Evolutionary conservation across 495 filamentous ascomycete species (phyloP).

Genomic region (Penicillium turbatum): DNA sequence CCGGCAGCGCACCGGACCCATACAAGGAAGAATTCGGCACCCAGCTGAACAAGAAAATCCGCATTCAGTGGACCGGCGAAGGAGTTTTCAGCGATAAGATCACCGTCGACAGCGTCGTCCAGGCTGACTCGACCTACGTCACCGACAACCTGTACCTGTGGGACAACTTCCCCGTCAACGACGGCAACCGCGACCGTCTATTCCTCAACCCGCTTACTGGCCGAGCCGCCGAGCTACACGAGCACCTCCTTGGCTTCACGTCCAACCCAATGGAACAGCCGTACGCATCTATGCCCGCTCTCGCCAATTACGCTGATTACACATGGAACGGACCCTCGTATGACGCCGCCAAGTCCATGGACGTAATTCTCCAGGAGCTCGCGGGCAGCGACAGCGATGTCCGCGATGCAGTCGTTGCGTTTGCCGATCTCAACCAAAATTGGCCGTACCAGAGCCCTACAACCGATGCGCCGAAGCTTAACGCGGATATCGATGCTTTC

Average conservation of each 20-base stretch:
- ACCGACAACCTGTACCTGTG: slow-evolving; percentile 16
- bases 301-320: slow-evolving; percentile 16
- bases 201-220: slow-evolving; percentile 16
- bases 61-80: slow-evolving; percentile 19
- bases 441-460: slow-evolving; percentile 11
- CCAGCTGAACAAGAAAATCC: slow-evolving; percentile 15
- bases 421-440: slow-evolving; percentile 15
- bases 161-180: slow-evolving; percentile 20
- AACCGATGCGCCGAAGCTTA: slow-evolving; percentile 7
- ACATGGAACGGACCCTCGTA: slow-evolving; percentile 14
- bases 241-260: slow-evolving; percentile 16
- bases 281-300: slow-evolving; percentile 13
- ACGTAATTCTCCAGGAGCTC: slow-evolving; percentile 9
- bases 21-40: slow-evolving; percentile 19
- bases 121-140: slow-evolving; percentile 9
- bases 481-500: slow-evolving; percentile 10
- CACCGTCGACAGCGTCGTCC: slow-evolving; percentile 12
- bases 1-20: slow-evolving; percentile 9
- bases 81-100: slow-evolving; percentile 17
- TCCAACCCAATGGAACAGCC: slow-evolving; percentile 16
- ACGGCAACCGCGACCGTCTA: slow-evolving; percentile 11
- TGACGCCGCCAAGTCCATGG: slow-evolving; percentile 7
- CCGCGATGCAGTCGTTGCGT: slow-evolving; percentile 9
- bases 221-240: slow-evolving; percentile 9
- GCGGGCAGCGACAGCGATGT: slow-evolving; percentile 3